Conservation (phyloP, 108 stramenopile species). For the Skeletonema menzelii region DNA sequence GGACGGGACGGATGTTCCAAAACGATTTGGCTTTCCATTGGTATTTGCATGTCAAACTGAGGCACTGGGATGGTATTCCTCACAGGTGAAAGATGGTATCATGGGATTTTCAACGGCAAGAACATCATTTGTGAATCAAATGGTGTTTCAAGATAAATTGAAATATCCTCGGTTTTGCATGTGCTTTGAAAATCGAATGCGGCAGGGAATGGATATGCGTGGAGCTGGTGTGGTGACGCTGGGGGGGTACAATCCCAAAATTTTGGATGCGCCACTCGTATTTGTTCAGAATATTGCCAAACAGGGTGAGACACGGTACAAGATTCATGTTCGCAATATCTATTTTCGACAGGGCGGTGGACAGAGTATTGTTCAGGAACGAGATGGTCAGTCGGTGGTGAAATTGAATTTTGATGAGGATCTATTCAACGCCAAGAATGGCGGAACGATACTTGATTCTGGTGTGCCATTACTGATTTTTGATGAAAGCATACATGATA, state of each 20-base stretch:
- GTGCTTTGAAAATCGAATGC: conserved; percentile 39
- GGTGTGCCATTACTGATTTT: conserved; percentile 45
- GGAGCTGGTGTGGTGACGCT: conserved; percentile 36
- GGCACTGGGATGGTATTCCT: conserved; percentile 42
- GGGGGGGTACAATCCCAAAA: conserved; percentile 48
- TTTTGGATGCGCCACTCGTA: conserved; percentile 42
- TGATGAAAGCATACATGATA: conserved; percentile 38
- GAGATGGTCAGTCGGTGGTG: conserved; percentile 14
- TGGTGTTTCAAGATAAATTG: conserved; percentile 47
- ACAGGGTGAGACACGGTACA: conserved; percentile 28
- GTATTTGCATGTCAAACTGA: conserved; percentile 58
- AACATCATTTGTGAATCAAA: conserved; percentile 53
- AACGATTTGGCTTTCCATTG: conserved; percentile 43
- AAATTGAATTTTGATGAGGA: conserved; percentile 38
- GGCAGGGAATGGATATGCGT: conserved; percentile 11
- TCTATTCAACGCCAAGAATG: conserved; percentile 36
- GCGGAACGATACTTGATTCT: conserved; percentile 46
- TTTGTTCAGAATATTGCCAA: conserved; percentile 44
- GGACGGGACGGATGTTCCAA: conserved; percentile 15
- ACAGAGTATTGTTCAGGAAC: conserved; percentile 27
- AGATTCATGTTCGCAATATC: conserved; percentile 43
- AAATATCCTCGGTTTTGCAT: conserved; percentile 41
- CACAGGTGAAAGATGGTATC: conserved; percentile 54
- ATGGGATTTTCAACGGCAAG: conserved; percentile 39
- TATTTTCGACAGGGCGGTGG: conserved; percentile 49